A percentile compares a stretch with the other conserved stretches of the same genome.
These are phyloP conservation scores for Eutypella sp. DNA, from an alignment of 2,329 filamentous ascomycete genomes.

Conservation along the genomic window DNA sequence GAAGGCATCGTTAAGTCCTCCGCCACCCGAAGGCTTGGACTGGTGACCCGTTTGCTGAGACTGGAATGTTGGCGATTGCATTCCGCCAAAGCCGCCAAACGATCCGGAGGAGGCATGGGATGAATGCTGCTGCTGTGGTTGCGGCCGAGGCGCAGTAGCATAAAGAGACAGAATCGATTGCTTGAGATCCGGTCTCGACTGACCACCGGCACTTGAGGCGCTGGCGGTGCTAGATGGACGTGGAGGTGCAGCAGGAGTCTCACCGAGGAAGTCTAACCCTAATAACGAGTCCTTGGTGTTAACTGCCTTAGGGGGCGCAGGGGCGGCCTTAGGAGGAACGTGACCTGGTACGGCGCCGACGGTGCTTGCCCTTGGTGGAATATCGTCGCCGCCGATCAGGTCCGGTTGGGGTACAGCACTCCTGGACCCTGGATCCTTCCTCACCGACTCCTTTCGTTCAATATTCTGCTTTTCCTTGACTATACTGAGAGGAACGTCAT, in stretches of 20 bases:
- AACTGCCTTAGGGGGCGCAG: conserved; percentile 63
- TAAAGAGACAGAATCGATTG: conserved; percentile 96
- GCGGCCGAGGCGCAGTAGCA: conserved; percentile 75
- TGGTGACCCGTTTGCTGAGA: conserved; percentile 51
- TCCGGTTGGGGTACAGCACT: conserved; percentile 56
- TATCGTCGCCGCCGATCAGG: conserved; percentile 73
- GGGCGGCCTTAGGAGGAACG: conserved; percentile 55
- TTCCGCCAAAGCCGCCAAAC: conserved; percentile 67
- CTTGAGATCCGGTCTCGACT: conserved; percentile 88
- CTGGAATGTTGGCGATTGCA: conserved; percentile 53
- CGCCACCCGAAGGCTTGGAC: conserved; percentile 40
- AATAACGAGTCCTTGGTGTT: conserved; percentile 83
- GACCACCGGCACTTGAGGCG: conserved; percentile 52
- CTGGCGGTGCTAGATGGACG: conserved; percentile 78
- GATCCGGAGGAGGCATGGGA: conserved; percentile 56
- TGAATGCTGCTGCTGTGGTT: conserved; percentile 47
- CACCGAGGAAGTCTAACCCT: conserved; percentile 87
- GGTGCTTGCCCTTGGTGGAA: conserved; percentile 68
- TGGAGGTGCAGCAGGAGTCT: conserved; percentile 62
- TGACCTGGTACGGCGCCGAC: conserved; percentile 59
- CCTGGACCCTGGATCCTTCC: conserved; percentile 44
- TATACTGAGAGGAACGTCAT: conserved; percentile 64
- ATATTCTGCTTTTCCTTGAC: conserved; percentile 64
- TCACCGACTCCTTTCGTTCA: conserved; percentile 52
- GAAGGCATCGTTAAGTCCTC: conserved; percentile 79